phyloP scores from a whole-genome alignment of 2,329 filamentous ascomycete genomes.

The Trichophyton equinum region DNA sequence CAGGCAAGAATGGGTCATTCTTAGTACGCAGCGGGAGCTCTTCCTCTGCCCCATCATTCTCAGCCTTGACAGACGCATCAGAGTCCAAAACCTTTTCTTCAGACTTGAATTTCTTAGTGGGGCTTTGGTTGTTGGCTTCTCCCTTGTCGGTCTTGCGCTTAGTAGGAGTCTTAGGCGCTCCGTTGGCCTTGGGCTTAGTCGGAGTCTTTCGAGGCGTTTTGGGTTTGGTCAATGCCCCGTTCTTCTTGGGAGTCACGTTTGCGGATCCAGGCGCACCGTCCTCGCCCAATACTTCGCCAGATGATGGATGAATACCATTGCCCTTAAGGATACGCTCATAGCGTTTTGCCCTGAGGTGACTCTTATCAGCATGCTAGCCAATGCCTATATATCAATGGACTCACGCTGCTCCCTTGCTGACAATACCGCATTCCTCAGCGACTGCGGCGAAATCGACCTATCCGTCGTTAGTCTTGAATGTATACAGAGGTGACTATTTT shows the following conservation, averaged over 20 bases:
- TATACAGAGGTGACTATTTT: neutral
- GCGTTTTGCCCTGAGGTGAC: constrained; percentile 48
- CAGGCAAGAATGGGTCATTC: constrained; percentile 10
- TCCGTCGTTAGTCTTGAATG: constrained; percentile 3
- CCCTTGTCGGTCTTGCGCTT: constrained; percentile 13
- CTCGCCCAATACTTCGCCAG: neutral
- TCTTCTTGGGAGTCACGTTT: constrained; percentile 14
- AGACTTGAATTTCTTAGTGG: constrained; percentile 13
- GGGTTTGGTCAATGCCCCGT: constrained; percentile 11
- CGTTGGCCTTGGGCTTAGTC: constrained; percentile 15
- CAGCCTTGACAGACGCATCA: constrained; percentile 5
- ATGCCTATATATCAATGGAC: constrained; percentile 22
- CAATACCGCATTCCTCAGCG: constrained; percentile 50
- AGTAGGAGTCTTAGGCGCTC: constrained; percentile 13
- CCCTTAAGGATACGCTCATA: constrained; percentile 55
- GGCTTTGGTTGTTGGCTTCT: constrained; percentile 1
- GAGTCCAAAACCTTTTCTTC: constrained; percentile 8
- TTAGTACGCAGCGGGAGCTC: neutral
- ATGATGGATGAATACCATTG: constrained; percentile 35
- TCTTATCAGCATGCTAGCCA: neutral
- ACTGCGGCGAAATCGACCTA: constrained; percentile 56
- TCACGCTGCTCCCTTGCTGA: constrained; percentile 58
- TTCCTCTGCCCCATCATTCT: neutral
- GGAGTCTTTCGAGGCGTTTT: constrained; percentile 17
- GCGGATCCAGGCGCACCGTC: constrained; percentile 8